These are phyloP conservation scores for Albugo candida DNA, from an alignment of 352 stramenopile genomes.

Conservation along the genomic window DNA sequence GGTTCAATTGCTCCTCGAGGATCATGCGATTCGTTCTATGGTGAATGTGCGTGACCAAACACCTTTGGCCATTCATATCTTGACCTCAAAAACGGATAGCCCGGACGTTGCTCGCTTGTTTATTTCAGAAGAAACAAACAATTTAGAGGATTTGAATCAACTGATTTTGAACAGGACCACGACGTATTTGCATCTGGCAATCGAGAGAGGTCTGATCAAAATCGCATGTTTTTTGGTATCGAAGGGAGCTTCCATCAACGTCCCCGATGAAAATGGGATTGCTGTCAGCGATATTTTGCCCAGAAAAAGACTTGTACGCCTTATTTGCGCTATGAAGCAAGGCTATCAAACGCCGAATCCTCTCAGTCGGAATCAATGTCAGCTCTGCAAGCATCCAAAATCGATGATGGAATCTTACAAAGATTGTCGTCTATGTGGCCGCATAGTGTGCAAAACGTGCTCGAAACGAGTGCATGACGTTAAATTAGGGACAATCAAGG, in stretches of 20 bases:
- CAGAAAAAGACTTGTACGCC: constrained; percentile 52
- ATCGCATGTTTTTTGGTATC: constrained; percentile 46
- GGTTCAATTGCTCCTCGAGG: constrained; percentile 42
- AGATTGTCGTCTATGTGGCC: constrained; percentile 59
- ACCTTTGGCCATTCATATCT: constrained; percentile 64
- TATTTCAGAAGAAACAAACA: constrained; percentile 3
- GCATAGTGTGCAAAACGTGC: constrained; percentile 64
- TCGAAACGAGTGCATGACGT: constrained; percentile 59
- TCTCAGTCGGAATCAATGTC: constrained; percentile 11
- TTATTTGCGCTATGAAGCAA: constrained; percentile 64
- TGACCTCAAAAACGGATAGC: constrained; percentile 46
- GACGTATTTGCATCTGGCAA: constrained; percentile 72
- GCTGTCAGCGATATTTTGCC: constrained; percentile 60
- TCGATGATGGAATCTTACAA: constrained; percentile 47
- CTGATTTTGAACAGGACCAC: constrained; percentile 7
- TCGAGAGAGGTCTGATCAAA: constrained; percentile 40
- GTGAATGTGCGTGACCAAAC: constrained; percentile 70
- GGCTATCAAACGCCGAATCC: constrained; percentile 35
- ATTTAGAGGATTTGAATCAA: constrained; percentile 9
- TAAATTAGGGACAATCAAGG: constrained; percentile 23
- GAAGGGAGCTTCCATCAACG: constrained; percentile 63
- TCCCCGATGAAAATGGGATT: constrained; percentile 52
- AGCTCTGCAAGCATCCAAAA: constrained; percentile 68
- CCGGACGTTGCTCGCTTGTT: constrained; percentile 25
- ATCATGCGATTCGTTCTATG: constrained; percentile 34